Evolutionary conservation across 306 rosid genomes (phyloP), one percentile per base, ranked within the genome.

Genomic region (Mucuna pruriens): DNA sequence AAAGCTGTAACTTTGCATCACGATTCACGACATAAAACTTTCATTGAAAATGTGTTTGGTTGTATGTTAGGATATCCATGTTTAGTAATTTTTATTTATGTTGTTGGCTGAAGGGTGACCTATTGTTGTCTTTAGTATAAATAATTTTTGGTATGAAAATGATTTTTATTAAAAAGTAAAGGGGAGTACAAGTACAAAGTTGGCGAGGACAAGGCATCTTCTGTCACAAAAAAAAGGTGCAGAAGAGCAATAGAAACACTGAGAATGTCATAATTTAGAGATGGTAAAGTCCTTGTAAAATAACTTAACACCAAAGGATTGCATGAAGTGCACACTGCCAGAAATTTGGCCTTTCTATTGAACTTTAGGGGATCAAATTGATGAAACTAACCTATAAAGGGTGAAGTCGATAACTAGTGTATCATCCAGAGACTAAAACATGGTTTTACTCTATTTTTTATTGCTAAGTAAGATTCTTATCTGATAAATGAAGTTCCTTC

Each of bases 1-100:
- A 16, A 75, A 54, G 75, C 81, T 76, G 16, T 69, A 34, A 58
- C 63, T 63, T 73, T 46, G 70, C 45, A 55, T 61, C 12, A 36
- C 2, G 22, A 15, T 45, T 61, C 12, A 36, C 2, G 22, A 15
- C 54, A 23, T 19, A 44, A 20, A 60, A 46, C 34, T 39, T 78
- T 19, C 57, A 20, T 49, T 77, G 73, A 57, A 57, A 67, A 45
- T 76, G 29, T 45, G 33, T 25, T 22, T 49, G 60, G 60, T 66
- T 7, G 31, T 68, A 5, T 58, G 65, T 54, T 23, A 38, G 45
- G 79, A 20, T 44, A 48, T 63, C 74, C 15, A 9, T 80, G 31
- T 25, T 58, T 61, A 16, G 79, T n/a, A 62, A 9, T 23, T 71
- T 38, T 22, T 58, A 19, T 74, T 74, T 65, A 15, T 52, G 52